These are phyloP conservation scores for Kodamaea lidongshanica DNA, from an alignment of 805 yeast species.

Conservation along the genomic window DNA sequence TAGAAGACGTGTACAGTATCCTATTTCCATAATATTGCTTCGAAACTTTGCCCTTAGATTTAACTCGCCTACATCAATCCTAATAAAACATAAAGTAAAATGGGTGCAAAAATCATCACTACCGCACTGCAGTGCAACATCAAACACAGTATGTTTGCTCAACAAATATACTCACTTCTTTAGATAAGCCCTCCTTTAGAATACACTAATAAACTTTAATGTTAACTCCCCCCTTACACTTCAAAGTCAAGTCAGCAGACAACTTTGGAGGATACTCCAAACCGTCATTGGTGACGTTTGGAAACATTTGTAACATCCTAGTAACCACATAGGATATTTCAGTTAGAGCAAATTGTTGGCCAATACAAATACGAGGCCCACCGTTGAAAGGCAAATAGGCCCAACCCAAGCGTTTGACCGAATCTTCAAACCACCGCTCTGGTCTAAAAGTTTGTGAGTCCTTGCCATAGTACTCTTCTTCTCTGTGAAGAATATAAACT, in stretches of 20 bases:
- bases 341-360: conserved; percentile 21
- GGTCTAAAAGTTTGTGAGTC: conserved; percentile 30
- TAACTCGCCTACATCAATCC: too few relatives aligned
- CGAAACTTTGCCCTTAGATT: too few relatives aligned
- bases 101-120: too few relatives aligned
- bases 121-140: too few relatives aligned
- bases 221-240: conserved; percentile 2
- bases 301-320: conserved; percentile 16
- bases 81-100: too few relatives aligned
- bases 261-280: conserved; percentile 5
- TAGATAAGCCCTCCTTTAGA: too few relatives aligned
- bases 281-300: conserved; percentile 1
- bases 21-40: too few relatives aligned
- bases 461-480: conserved; percentile 23
- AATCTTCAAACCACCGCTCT: conserved; percentile 28
- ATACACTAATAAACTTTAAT: too few relatives aligned
- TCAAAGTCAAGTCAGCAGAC: conserved; percentile 2
- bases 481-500: conserved; percentile 38
- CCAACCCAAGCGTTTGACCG: conserved; percentile 15
- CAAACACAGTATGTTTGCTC: too few relatives aligned
- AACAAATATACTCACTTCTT: too few relatives aligned
- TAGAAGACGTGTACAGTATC: too few relatives aligned
- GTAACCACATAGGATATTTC: conserved; percentile 16
- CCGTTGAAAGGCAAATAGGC: conserved; percentile 19
- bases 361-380: conserved; percentile 20